Conservation (phyloP, 768 basidiomycete genomes). For the Thelephora ganbajun region DNA sequence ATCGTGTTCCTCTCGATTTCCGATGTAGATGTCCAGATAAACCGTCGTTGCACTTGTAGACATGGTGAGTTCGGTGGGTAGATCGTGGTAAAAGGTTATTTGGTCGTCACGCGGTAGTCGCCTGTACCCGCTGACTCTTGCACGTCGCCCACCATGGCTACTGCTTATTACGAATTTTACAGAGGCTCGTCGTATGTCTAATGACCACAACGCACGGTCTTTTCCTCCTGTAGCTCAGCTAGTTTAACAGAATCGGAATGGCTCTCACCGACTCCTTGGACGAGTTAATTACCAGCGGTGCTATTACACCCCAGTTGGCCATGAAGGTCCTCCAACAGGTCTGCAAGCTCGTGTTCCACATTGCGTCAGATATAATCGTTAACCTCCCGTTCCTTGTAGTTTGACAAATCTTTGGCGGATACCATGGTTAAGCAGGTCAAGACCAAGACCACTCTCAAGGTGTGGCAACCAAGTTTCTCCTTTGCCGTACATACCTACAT, state of each 20-base stretch:
- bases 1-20: slow-evolving; percentile 18
- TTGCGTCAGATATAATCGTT: background rate
- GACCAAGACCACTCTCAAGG: slow-evolving; percentile 88
- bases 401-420: slow-evolving; percentile 91
- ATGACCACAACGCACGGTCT: background rate
- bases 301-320: slow-evolving; percentile 95
- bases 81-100: too few species aligned
- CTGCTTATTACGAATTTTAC: slow-evolving; percentile 89
- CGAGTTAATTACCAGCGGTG: slow-evolving; percentile 92
- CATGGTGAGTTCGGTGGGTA: too few species aligned
- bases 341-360: background rate
- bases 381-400: slow-evolving; percentile 32
- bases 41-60: slow-evolving; percentile 1
- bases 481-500: background rate
- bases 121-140: too few species aligned
- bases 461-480: slow-evolving; percentile 14
- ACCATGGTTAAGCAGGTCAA: slow-evolving; percentile 90
- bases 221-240: slow-evolving; percentile 1
- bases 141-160: slow-evolving; percentile 35
- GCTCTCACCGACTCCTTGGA: slow-evolving; percentile 96
- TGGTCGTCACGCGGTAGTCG: too few species aligned
- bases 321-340: slow-evolving; percentile 99
- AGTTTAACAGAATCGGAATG: slow-evolving; percentile 70
- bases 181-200: slow-evolving; percentile 73
- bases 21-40: slow-evolving; percentile 30